Conservation (phyloP, 2,329 filamentous ascomycete species). For the Boeremia exigua region DNA sequence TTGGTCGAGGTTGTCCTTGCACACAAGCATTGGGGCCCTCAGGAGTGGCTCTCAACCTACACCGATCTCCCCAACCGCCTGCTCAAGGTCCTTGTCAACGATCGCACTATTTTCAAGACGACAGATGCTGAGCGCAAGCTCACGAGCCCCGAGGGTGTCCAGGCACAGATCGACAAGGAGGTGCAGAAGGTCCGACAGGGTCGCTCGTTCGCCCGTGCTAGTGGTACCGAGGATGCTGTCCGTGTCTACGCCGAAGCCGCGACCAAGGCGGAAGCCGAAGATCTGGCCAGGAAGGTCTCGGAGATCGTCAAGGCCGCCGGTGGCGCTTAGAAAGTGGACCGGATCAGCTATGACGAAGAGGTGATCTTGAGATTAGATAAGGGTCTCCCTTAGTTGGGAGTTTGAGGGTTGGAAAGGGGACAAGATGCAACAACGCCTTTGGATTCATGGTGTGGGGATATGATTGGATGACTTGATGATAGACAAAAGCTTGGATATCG, state of each 20-base stretch:
- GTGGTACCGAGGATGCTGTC: slow-evolving; percentile 94
- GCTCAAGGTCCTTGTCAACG: slow-evolving; percentile 86
- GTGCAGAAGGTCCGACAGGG: slow-evolving; percentile 92
- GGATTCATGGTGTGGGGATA: slow-evolving; percentile 2
- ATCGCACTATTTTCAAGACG: slow-evolving; percentile 88
- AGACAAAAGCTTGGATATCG: slow-evolving; percentile 30
- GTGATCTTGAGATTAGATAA: slow-evolving; percentile 8
- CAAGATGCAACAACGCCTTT: background rate
- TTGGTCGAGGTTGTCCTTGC: slow-evolving; percentile 95
- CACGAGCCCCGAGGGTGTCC: slow-evolving; percentile 76
- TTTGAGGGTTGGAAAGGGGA: background rate
- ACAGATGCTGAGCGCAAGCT: slow-evolving; percentile 92
- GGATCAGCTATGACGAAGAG: slow-evolving; percentile 10
- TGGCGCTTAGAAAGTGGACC: slow-evolving; percentile 23
- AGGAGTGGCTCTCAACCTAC: slow-evolving; percentile 93
- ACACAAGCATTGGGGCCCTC: slow-evolving; percentile 88
- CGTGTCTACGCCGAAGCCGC: slow-evolving; percentile 95
- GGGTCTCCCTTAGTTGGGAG: background rate
- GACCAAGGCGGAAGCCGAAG: slow-evolving; percentile 86
- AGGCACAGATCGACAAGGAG: slow-evolving; percentile 83
- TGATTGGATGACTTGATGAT: slow-evolving; percentile 24
- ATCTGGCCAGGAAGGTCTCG: slow-evolving; percentile 83
- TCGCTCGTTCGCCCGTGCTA: slow-evolving; percentile 88
- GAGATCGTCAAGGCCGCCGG: slow-evolving; percentile 66
- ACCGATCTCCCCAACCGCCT: slow-evolving; percentile 92